Conservation (phyloP, 1,284 basidiomycete genomes). For the Sporisorium iseilematis-ciliati region DNA sequence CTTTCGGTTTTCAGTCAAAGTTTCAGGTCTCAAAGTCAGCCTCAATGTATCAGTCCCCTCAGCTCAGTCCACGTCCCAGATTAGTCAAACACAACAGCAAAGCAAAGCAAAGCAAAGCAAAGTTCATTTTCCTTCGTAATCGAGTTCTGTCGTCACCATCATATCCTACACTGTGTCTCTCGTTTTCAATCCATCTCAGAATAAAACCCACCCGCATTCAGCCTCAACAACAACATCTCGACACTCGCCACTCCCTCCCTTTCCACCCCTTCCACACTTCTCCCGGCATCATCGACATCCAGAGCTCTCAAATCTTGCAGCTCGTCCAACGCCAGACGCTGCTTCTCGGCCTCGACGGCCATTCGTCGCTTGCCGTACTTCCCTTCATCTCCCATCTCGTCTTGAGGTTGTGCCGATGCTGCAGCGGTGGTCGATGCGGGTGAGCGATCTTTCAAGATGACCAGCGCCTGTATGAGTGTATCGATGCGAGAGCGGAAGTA, state of each 20-base stretch:
- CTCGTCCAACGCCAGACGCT: slow-evolving; percentile 28
- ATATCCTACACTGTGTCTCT: no score
- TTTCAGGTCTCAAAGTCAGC: neutral
- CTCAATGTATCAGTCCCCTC: neutral
- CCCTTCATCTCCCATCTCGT: neutral
- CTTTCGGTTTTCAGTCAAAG: no score
- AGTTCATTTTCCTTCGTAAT: slow-evolving; percentile 1
- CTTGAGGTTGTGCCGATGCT: neutral
- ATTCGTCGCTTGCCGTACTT: slow-evolving; percentile 23
- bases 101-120: neutral
- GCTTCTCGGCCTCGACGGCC: slow-evolving; percentile 40
- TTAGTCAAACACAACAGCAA: neutral
- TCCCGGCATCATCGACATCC: slow-evolving; percentile 25
- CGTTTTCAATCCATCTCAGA: slow-evolving; percentile 32
- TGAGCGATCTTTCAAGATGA: slow-evolving; percentile 32
- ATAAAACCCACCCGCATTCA: slow-evolving; percentile 44
- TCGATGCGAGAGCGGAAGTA: slow-evolving; percentile 28
- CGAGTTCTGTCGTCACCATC: neutral
- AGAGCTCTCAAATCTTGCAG: slow-evolving; percentile 33
- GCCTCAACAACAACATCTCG: slow-evolving; percentile 28
- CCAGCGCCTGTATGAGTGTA: slow-evolving; percentile 32
- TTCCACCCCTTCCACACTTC: slow-evolving; percentile 10
- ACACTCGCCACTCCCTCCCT: slow-evolving; percentile 14
- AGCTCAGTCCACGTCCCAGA: neutral
- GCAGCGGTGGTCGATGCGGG: neutral